Percentiles rank a stretch among this genome's conserved stretches.
Evolutionary conservation across 495 filamentous ascomycete species (phyloP).

Genomic region (Xylaria bambusicola): DNA sequence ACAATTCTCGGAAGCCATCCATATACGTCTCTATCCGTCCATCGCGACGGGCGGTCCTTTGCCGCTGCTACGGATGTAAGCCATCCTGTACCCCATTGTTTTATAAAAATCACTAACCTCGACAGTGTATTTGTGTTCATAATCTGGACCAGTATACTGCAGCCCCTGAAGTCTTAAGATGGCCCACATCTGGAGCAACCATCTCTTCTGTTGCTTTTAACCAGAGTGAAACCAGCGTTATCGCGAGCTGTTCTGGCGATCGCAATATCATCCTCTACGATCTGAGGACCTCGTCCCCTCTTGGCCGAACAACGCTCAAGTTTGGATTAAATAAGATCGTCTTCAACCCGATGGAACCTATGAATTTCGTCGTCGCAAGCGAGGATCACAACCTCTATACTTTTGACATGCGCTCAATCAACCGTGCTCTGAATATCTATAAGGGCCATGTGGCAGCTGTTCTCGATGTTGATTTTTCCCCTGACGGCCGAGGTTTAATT

Average conservation of each 20-base stretch:
- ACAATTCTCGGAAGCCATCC: conserved; percentile 81
- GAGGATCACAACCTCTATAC: conserved; percentile 60
- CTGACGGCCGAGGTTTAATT: conserved; percentile 92
- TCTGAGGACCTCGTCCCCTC: conserved; percentile 80
- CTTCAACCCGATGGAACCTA: conserved; percentile 96
- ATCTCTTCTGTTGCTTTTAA: conserved; percentile 90
- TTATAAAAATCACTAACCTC: not conserved
- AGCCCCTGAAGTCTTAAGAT: conserved; percentile 76
- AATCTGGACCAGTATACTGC: conserved; percentile 76
- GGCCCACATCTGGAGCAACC: conserved; percentile 89
- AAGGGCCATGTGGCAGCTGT: conserved; percentile 96
- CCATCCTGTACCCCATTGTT: not conserved
- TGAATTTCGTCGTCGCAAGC: conserved; percentile 83
- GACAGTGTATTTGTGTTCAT: conserved; percentile 73
- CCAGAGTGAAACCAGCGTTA: conserved; percentile 86
- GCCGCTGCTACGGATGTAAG: conserved; percentile 69
- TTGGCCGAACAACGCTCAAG: conserved; percentile 75
- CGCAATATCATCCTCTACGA: conserved; percentile 80
- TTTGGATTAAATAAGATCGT: conserved; percentile 81
- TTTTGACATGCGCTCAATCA: conserved; percentile 26
- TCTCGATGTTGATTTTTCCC: conserved; percentile 95
- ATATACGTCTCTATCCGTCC: conserved; percentile 83
- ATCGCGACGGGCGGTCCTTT: conserved; percentile 70
- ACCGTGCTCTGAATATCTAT: conserved; percentile 22
- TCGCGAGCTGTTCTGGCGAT: conserved; percentile 81